phyloP scores from a whole-genome alignment of 1,284 basidiomycete genomes.

The Termitomyces sp. region DNA sequence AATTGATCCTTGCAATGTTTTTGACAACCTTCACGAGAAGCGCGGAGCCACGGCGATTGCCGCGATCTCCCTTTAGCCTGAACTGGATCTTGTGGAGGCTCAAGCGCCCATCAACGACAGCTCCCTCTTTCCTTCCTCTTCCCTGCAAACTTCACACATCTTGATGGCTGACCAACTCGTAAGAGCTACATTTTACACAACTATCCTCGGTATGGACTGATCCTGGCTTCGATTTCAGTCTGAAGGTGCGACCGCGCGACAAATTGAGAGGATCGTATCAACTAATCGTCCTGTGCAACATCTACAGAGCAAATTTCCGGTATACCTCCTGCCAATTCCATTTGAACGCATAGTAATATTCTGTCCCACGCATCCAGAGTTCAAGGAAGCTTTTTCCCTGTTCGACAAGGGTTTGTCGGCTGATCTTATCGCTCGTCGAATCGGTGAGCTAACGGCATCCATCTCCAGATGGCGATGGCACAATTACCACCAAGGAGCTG shows the following conservation, averaged over 20 bases:
- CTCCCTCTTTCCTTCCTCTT: background rate
- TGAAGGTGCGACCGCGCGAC: conserved; percentile 22
- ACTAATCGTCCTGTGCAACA: conserved; percentile 1
- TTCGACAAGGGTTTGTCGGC: conserved; percentile 81
- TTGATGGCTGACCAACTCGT: conserved; percentile 40
- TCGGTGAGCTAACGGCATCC: conserved; percentile 57
- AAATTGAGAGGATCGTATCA: background rate
- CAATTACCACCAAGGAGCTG: conserved; percentile 94
- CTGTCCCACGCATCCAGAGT: conserved; percentile 40
- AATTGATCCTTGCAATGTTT: background rate
- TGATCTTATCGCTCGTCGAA: background rate
- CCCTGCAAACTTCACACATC: conserved; percentile 2
- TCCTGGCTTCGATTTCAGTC: conserved; percentile 33
- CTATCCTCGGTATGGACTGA: background rate
- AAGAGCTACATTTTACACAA: conserved; percentile 26
- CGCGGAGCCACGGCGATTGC: conserved; percentile 21
- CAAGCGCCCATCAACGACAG: conserved; percentile 1
- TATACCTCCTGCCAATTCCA: conserved; percentile 13
- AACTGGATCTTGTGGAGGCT: background rate
- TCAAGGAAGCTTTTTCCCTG: conserved; percentile 91
- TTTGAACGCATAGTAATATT: background rate
- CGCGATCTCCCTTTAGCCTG: conserved; percentile 15
- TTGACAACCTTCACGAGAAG: background rate
- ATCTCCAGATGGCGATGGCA: conserved; percentile 85
- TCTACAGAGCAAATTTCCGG: conserved; percentile 34